Evolutionary conservation across 495 filamentous ascomycete genomes (phyloP).

Genomic region (Neurospora discreta): DNA sequence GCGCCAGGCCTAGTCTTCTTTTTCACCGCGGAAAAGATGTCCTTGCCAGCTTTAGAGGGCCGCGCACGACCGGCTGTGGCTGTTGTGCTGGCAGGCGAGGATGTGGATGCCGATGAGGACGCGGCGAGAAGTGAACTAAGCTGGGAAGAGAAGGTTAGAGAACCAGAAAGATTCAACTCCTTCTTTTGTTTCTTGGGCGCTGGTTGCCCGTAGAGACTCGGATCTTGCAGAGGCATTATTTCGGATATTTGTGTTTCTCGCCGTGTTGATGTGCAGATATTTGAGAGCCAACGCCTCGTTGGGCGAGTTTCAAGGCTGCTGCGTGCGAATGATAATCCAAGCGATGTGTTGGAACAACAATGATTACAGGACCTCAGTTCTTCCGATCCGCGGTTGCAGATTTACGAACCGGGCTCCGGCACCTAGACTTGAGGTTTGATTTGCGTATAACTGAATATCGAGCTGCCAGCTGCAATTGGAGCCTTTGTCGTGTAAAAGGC

Average conservation of each 20-base stretch:
- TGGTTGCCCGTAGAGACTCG: constrained; percentile 65
- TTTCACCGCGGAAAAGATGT: constrained; percentile 54
- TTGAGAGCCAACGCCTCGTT: background rate
- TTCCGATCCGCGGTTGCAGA: background rate
- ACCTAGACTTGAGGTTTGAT: background rate
- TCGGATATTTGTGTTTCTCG: background rate
- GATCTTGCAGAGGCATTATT: constrained; percentile 42
- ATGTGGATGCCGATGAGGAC: constrained; percentile 23
- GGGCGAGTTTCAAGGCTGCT: background rate
- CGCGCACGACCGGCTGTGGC: constrained; percentile 47
- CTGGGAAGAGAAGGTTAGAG: constrained; percentile 68
- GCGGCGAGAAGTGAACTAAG: constrained; percentile 60
- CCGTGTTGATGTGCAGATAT: background rate
- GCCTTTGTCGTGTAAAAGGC: background rate
- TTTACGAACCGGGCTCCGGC: background rate
- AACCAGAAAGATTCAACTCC: constrained; percentile 57
- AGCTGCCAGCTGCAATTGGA: no score
- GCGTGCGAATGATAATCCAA: background rate
- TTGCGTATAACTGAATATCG: background rate
- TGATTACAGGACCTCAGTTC: background rate
- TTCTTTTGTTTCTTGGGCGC: constrained; percentile 49
- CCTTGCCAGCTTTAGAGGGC: constrained; percentile 54
- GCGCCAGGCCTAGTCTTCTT: constrained; percentile 51
- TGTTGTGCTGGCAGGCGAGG: constrained; percentile 4
- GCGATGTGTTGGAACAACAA: background rate